Evolutionary conservation across 2,329 filamentous ascomycete species (phyloP), one percentile per base, ranked within the genome.

Genomic region (Shiraia sp.): DNA sequence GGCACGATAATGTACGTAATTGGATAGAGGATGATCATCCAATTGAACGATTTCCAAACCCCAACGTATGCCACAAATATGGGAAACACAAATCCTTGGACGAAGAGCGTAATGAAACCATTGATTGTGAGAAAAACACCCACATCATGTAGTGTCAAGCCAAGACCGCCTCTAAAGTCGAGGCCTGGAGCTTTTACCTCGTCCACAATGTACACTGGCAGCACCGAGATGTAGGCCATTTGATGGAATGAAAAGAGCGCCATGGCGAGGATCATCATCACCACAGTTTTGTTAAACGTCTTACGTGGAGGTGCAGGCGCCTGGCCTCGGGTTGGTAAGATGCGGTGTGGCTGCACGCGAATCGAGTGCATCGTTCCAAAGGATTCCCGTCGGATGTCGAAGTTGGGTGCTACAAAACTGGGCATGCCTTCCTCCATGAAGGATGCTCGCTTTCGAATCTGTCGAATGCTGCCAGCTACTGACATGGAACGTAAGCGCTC

Each of bases 171-270:
- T 0, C 75, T 57, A 27, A 77, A 60, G 22, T 72, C 70, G 12
- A 72, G 56, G 6, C 57, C 58, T 17, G 34, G 57, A 22, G 41
- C 30, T 2, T 28, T 17, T 15, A 79, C 78, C 16, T 82, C 75
- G 55, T 96, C 90, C 64, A 96, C 89, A 39, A 96, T 82, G 72
- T 95, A 96, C 46, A 96, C 95, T 8, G 91, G 91, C 36, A 96
- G 77, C 1, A 95, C 80, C 61, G 95, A 88, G 62, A 96, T 90
- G 69, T 88, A 96, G 1, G 87, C 90, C 90, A 96, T 96, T 41
- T 68, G 65, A 28, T 96, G 91, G 69, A 95, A 95, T 8, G 89
- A 91, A 72, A 95, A 95, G 51, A 96, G 87, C 34, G 86, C 87
- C 45, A 96, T 75, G 2, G 90, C 85, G n/a, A 90, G 61, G 32